Conservation (phyloP, 1,139 yeast genomes). For the Protomyces macrosporus region DNA sequence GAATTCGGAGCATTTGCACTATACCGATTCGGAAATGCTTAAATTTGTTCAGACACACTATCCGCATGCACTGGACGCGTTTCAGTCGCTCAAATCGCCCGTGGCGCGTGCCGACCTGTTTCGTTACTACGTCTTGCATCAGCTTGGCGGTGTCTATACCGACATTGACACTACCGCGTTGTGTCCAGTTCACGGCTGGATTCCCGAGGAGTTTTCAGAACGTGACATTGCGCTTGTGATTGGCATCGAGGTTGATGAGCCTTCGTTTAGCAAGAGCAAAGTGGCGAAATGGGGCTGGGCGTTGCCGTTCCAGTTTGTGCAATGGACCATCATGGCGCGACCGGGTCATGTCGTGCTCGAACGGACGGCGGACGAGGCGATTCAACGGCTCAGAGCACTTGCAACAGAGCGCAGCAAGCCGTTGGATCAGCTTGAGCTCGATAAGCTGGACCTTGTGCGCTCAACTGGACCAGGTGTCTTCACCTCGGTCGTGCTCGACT, state of each 20-base stretch:
- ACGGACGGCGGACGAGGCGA: constrained; percentile 70
- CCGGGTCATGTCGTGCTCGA: constrained; percentile 87
- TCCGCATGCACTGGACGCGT: constrained; percentile 88
- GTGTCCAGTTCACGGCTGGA: constrained; percentile 58
- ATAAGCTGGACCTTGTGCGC: constrained; percentile 70
- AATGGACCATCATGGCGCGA: constrained; percentile 74
- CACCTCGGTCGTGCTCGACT: constrained; percentile 75
- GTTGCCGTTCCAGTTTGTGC: constrained; percentile 68
- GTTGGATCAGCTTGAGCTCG: constrained; percentile 48
- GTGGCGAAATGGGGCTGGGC: constrained; percentile 66
- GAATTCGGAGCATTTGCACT: constrained; percentile 7
- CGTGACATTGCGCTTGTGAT: constrained; percentile 9
- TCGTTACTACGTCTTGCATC: constrained; percentile 73
- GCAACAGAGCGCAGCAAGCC: constrained; percentile 33
- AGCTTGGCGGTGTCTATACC: constrained; percentile 87
- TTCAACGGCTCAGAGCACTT: constrained; percentile 38
- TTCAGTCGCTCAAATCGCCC: constrained; percentile 65
- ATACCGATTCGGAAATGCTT: constrained; percentile 1
- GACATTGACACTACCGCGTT: constrained; percentile 77
- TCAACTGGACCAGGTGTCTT: constrained; percentile 98
- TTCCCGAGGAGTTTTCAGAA: constrained; percentile 41
- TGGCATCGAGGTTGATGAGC: constrained; percentile 24
- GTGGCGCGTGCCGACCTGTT: constrained; percentile 87
- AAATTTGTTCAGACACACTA: constrained; percentile 1
- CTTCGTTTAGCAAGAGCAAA: constrained; percentile 38